Conservation (phyloP, 352 stramenopile genomes). For the Phytophthora sp. region DNA sequence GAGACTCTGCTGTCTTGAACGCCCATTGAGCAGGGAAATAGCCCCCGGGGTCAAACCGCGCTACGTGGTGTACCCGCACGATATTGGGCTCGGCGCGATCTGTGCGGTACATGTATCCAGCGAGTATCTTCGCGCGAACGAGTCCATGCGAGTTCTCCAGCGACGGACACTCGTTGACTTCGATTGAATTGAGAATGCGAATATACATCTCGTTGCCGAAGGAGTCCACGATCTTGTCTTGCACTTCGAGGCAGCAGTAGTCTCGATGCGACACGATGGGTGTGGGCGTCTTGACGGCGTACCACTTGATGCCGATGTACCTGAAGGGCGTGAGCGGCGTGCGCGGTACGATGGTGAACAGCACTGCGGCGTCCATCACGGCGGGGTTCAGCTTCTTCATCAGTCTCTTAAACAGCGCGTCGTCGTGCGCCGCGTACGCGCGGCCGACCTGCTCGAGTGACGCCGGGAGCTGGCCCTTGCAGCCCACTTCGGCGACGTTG, state of each 20-base stretch:
- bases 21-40: conserved; percentile 85
- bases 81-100: conserved; percentile 74
- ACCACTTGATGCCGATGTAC: conserved; percentile 91
- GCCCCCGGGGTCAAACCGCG: conserved; percentile 69
- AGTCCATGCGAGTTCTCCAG: conserved; percentile 87
- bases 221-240: conserved; percentile 85
- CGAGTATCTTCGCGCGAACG: conserved; percentile 82
- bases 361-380: conserved; percentile 80
- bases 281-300: conserved; percentile 81
- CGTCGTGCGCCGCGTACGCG: conserved; percentile 81
- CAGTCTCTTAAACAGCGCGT: conserved; percentile 74
- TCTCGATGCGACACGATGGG: conserved; percentile 84
- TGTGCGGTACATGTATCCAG: conserved; percentile 79
- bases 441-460: conserved; percentile 79
- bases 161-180: conserved; percentile 80
- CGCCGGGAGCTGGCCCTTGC: conserved; percentile 68
- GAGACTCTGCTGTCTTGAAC: conserved; percentile 85
- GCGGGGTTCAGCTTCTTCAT: conserved; percentile 83
- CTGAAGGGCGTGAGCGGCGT: conserved; percentile 71
- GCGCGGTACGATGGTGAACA: conserved; percentile 80
- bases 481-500: conserved; percentile 81
- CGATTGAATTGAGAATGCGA: conserved; percentile 82
- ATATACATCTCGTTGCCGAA: conserved; percentile 89
- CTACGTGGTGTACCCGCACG: conserved; percentile 82
- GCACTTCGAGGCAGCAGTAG: conserved; percentile 87